Evolutionary conservation across 352 stramenopile genomes (phyloP).

Genomic region (Phytopythium sindhum): DNA sequence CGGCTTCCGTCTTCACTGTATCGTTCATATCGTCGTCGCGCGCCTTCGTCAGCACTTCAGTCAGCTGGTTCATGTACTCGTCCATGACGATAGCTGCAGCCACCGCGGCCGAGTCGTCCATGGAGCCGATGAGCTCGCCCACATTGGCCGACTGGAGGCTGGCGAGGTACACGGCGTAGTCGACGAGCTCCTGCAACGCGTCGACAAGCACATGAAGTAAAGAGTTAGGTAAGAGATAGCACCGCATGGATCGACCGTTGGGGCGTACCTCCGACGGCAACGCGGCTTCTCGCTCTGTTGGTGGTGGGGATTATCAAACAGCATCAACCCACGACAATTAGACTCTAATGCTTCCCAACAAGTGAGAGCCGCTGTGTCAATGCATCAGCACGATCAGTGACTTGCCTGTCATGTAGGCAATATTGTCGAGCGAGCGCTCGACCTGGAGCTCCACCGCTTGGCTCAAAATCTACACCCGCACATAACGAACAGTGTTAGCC

Average conservation of each 20-base stretch:
- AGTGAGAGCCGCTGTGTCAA: neutral
- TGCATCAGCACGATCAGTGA: neutral
- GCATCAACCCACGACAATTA: neutral
- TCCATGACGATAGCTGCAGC: constrained; percentile 70
- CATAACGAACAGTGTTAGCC: neutral
- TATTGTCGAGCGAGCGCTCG: constrained; percentile 42
- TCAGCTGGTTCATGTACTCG: constrained; percentile 68
- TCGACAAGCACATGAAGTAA: neutral
- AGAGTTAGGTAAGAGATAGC: neutral
- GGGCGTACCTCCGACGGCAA: constrained; percentile 55
- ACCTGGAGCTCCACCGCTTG: constrained; percentile 7
- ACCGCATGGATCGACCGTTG: neutral
- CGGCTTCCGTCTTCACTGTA: neutral
- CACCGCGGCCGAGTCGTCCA: constrained; percentile 74
- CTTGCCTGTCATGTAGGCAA: constrained; percentile 36
- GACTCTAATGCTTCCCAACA: neutral
- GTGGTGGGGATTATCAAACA: neutral
- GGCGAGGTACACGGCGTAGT: constrained; percentile 64
- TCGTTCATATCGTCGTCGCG: neutral
- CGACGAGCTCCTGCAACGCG: constrained; percentile 47
- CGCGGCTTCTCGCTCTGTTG: constrained; percentile 31
- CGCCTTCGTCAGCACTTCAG: constrained; percentile 24
- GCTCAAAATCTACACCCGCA: neutral
- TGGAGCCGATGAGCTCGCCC: constrained; percentile 70
- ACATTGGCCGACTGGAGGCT: constrained; percentile 61